phyloP scores from a whole-genome alignment of 352 stramenopile genomes.

The Globisporangium paddicum region DNA sequence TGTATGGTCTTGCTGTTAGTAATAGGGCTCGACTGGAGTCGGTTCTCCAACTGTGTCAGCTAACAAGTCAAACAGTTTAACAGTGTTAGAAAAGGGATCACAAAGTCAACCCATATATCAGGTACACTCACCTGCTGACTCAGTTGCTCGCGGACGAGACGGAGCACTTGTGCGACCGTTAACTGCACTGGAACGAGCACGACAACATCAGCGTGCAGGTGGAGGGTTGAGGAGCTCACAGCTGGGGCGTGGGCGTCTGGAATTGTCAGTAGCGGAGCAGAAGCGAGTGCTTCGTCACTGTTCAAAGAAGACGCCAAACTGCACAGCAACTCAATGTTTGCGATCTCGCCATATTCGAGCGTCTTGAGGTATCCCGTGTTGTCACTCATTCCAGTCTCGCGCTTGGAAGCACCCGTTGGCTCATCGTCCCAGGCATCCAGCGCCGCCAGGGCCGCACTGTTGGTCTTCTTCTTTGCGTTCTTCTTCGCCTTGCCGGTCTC shows the following conservation, averaged over 20 bases:
- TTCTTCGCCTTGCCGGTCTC: slow-evolving; percentile 30
- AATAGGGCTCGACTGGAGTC: neutral
- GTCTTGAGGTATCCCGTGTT: slow-evolving; percentile 18
- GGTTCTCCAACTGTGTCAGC: slow-evolving; percentile 14
- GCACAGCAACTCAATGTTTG: slow-evolving; percentile 39
- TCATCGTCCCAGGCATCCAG: slow-evolving; percentile 14
- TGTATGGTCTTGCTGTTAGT: slow-evolving; percentile 9
- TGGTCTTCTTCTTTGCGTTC: slow-evolving; percentile 24
- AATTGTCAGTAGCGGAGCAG: slow-evolving; percentile 32
- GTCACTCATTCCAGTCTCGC: neutral
- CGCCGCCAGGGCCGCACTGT: slow-evolving; percentile 11
- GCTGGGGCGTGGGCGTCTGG: slow-evolving; percentile 2
- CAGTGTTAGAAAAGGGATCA: neutral
- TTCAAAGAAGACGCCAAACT: slow-evolving; percentile 21
- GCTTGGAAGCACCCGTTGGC: neutral
- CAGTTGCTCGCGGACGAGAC: slow-evolving; percentile 11
- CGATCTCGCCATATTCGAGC: slow-evolving; percentile 56
- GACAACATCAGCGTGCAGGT: slow-evolving; percentile 35
- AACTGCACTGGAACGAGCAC: slow-evolving; percentile 26
- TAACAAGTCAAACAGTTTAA: neutral
- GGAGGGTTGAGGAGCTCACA: slow-evolving; percentile 1
- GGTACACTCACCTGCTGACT: slow-evolving; percentile 13
- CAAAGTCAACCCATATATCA: neutral
- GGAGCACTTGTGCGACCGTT: slow-evolving; percentile 13
- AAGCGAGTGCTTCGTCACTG: neutral